Base-by-base conservation (phyloP, 1,284 basidiomycete genomes). In the Cystobasidium slooffiae region DNA sequence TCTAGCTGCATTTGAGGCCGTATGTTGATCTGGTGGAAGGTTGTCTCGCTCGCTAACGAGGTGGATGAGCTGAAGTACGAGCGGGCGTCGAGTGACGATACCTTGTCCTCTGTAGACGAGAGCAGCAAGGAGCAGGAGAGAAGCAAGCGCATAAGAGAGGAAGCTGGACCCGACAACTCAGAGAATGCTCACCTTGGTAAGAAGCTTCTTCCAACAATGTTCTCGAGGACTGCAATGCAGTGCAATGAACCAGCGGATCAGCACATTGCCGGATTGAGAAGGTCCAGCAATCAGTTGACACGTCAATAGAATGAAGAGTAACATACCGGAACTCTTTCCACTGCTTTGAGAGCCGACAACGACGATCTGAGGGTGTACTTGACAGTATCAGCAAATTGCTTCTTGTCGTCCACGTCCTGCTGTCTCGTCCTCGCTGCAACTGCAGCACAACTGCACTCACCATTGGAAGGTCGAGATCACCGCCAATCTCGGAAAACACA, bases 31-130 rank as follows among this genome's bases (percentile, higher is more conserved):
- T 77, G 86, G 86, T 49, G 87, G 86, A 46, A 86, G 80, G 12
- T 84, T 82, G 75, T 84, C 80, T 73, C 79, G 83, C 44, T 70
- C 75, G 55, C 79, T 76, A 3, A 74, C 51, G 22, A 80, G 93
- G 84, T 99, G 94, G 76, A 98, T 91, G 80, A 98, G 90, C 83
- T 98, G 96, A 18, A 98, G 89, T 47, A 98, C 89, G 72, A 99
- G 90, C 1, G 96, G 96, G 76, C 96, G 87, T 70, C 96, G 89
- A 37, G 96, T 99, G 65, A 99, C 94, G 78, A 99, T 99, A 66
- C 95, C 95, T 81, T 88, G 79, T 18, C 84, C 84, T 24, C 72
- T 58, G 55, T 55, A 10, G 51, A 55, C 49, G 39, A 37, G 43
- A 46, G 41, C 22, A 49, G 46, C 3, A 56, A 18, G 18, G 56